Base-by-base conservation (phyloP, 768 basidiomycete genomes). In the Hypholoma fasciculare region DNA sequence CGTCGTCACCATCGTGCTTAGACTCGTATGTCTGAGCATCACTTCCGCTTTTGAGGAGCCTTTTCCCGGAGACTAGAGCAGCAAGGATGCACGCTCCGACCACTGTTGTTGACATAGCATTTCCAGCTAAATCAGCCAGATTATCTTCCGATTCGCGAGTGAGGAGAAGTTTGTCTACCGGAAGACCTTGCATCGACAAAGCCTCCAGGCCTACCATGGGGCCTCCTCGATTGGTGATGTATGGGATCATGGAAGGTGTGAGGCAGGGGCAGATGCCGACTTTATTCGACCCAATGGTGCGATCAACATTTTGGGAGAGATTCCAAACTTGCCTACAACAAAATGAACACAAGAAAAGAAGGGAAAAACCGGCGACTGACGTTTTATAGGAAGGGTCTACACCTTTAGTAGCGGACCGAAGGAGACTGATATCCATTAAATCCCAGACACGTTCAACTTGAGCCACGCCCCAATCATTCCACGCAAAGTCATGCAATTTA, bases 91-190 rank as follows among this genome's bases (percentile, higher is more conserved):
- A 89, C 3, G 92, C 83, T 1, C 96, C 96, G 30, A 98, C 95
- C 23, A 97, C 96, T 1, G 96, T 97, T 4, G 95, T 93, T 1
- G 94, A 95, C 96, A 98, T 98, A 59, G 96, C 96, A 67, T 98
- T 98, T 2, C 96, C 96, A 17, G 96, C 95, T 14, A 98, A 80
- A 72, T 97, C 94, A 3, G 94, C 93, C 7, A 98, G 79, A 59
- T 98, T 89, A 71, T 97, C 96, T 70, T 96, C 92, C 16, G 84
- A 92, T 73, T 98, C 96, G 52, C 94, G 88, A 1, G 96, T 97
- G 54, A 98, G 80, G 17, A 97, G 80, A 1, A 98, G 81, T 69
- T 94, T 91, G 71, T 96, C 91, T 34, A 96, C 87, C 0, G 96
- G 96, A 40, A 98, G 84, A 34, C 96, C 96, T 69, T 98, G 96